phyloP scores from a whole-genome alignment of 768 basidiomycete species.

The Butyriboletus loyo region DNA sequence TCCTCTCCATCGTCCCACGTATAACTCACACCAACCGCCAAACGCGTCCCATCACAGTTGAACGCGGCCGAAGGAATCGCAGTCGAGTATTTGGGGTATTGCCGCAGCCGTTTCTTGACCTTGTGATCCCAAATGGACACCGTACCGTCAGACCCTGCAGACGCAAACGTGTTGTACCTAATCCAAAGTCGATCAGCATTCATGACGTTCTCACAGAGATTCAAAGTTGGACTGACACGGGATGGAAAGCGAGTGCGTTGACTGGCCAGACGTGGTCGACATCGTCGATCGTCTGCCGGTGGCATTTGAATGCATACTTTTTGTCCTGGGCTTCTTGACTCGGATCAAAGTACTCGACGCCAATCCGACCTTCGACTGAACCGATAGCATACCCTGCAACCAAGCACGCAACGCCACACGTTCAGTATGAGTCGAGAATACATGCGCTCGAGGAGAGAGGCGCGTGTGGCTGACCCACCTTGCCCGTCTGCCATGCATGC shows the following conservation, averaged over 20 bases:
- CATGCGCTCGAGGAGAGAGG: not conserved
- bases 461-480: slow-evolving; percentile 54
- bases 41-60: slow-evolving; percentile 75
- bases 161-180: slow-evolving; percentile 92
- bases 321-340: slow-evolving; percentile 72
- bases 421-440: too few relatives aligned
- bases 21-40: slow-evolving; percentile 85
- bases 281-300: slow-evolving; percentile 84
- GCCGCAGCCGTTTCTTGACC: slow-evolving; percentile 91
- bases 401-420: not conserved
- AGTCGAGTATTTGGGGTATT: slow-evolving; percentile 76
- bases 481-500: slow-evolving; percentile 92
- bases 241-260: slow-evolving; percentile 93
- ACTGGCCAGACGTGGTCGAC: slow-evolving; percentile 97
- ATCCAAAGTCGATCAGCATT: not conserved
- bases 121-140: slow-evolving; percentile 98
- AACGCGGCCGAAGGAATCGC: slow-evolving; percentile 81
- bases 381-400: slow-evolving; percentile 82
- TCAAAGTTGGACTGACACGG: slow-evolving; percentile 48
- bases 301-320: slow-evolving; percentile 90
- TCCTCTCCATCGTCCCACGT: slow-evolving; percentile 87
- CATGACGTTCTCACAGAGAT: not conserved
- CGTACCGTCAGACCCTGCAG: slow-evolving; percentile 90
- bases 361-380: slow-evolving; percentile 93
- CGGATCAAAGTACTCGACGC: slow-evolving; percentile 95